A percentile compares a stretch with the other conserved stretches of the same genome.
phyloP scores from a whole-genome alignment of 305 asterid species.

The Salvia sclarea region DNA sequence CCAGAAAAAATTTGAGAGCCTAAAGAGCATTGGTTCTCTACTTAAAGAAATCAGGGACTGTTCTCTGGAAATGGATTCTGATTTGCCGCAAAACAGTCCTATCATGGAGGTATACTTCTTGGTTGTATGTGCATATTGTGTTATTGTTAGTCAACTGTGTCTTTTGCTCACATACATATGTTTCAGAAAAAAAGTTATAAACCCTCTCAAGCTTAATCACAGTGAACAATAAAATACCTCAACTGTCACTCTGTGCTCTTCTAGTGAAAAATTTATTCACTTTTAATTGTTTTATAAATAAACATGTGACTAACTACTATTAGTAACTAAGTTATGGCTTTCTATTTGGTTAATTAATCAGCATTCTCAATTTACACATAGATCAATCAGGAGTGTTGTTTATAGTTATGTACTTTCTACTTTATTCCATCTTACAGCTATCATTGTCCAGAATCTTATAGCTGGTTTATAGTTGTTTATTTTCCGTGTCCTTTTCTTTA shows the following conservation, averaged over 20 bases:
- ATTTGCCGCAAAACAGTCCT: slow-evolving; percentile 45
- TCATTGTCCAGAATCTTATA: background rate
- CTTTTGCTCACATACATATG: slow-evolving; percentile 11
- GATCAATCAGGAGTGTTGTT: slow-evolving; percentile 3
- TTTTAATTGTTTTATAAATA: slow-evolving; percentile 10
- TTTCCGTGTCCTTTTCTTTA: background rate
- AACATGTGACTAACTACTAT: background rate
- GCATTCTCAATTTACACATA: background rate
- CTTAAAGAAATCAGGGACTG: slow-evolving; percentile 58
- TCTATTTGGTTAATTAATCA: slow-evolving; percentile 5
- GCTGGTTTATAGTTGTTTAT: background rate
- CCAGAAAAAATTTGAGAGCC: slow-evolving; percentile 57
- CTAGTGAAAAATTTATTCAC: background rate
- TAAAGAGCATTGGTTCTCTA: slow-evolving; percentile 56
- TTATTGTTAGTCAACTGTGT: slow-evolving; percentile 19
- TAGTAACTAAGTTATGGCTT: background rate
- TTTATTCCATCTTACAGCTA: slow-evolving; percentile 11
- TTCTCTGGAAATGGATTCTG: slow-evolving; percentile 54
- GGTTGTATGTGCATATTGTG: slow-evolving; percentile 23
- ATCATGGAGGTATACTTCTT: slow-evolving; percentile 57
- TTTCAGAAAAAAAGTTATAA: slow-evolving; percentile 2
- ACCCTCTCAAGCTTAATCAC: slow-evolving; percentile 1
- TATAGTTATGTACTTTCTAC: background rate
- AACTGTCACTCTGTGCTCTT: slow-evolving; percentile 15
- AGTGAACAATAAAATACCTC: slow-evolving; percentile 8